Evolutionary conservation across 2,329 filamentous ascomycete species (phyloP).

Genomic region (Aspergillus caelatus): DNA sequence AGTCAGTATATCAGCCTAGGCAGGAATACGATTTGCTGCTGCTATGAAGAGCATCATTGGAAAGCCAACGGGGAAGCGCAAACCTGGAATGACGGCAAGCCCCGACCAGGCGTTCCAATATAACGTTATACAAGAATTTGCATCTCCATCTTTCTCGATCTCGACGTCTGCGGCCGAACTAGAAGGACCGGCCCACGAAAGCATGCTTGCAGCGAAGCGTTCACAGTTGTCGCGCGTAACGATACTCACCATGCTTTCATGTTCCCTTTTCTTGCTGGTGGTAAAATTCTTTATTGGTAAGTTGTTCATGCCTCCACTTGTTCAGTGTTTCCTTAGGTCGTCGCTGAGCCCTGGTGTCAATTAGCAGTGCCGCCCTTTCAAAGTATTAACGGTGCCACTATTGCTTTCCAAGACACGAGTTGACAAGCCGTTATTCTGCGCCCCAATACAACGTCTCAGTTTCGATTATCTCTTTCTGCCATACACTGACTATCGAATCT

Average conservation of each 20-base stretch:
- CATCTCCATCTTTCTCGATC: not conserved
- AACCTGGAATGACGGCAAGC: not conserved
- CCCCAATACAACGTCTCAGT: not conserved
- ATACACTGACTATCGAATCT: not conserved
- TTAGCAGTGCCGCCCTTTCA: not conserved
- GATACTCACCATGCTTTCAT: not conserved
- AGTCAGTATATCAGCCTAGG: not conserved
- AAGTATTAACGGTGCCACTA: not conserved
- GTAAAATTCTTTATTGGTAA: not conserved
- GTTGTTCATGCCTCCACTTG: fast-evolving
- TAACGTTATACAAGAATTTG: not conserved
- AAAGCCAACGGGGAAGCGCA: not conserved
- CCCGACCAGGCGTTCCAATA: not conserved
- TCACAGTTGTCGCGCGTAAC: not conserved
- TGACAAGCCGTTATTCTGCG: not conserved
- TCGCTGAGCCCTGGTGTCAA: not conserved
- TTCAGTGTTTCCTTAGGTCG: fast-evolving
- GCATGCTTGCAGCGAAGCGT: not conserved
- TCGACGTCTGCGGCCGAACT: not conserved
- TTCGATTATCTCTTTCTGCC: not conserved
- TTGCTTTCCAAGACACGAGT: not conserved
- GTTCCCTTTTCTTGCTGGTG: not conserved
- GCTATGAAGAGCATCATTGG: not conserved
- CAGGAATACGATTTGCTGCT: not conserved
- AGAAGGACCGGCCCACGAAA: not conserved